Conservation (phyloP, 2,329 filamentous ascomycete genomes). For the Emergomyces orientalis region DNA sequence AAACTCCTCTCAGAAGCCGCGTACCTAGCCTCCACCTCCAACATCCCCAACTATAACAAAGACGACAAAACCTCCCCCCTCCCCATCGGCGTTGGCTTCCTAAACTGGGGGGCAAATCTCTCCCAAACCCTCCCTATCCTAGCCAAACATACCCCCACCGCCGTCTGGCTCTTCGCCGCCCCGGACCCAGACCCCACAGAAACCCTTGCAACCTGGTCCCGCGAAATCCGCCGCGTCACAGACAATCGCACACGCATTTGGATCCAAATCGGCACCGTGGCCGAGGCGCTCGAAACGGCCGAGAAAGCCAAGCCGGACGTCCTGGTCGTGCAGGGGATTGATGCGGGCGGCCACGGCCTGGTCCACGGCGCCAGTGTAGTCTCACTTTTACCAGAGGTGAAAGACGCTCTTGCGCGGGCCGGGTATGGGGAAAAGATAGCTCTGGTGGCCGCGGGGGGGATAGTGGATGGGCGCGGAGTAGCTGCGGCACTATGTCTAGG, state of each 20-base stretch:
- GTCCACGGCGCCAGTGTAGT: slow-evolving; percentile 38
- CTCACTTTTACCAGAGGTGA: slow-evolving; percentile 43
- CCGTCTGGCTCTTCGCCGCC: slow-evolving; percentile 36
- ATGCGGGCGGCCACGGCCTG: slow-evolving; percentile 48
- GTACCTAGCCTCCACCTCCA: slow-evolving; percentile 15
- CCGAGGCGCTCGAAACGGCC: slow-evolving; percentile 37
- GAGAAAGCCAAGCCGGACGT: slow-evolving; percentile 37
- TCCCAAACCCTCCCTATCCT: slow-evolving; percentile 23
- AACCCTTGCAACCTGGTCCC: slow-evolving; percentile 31
- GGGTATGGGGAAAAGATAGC: slow-evolving; percentile 28
- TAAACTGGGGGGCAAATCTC: slow-evolving; percentile 31
- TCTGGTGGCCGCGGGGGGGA: slow-evolving; percentile 46
- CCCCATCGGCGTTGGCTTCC: slow-evolving; percentile 34
- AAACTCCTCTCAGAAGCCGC: slow-evolving; percentile 23
- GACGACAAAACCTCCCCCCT: slow-evolving; percentile 15
- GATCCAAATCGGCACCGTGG: slow-evolving; percentile 45
- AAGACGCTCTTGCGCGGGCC: slow-evolving; percentile 30
- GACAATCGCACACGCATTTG: slow-evolving; percentile 39
- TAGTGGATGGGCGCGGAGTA: slow-evolving; percentile 44
- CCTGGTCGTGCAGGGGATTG: slow-evolving; percentile 45
- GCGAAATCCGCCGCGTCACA: slow-evolving; percentile 31
- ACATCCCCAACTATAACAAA: not conserved
- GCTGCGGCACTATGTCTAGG: slow-evolving; percentile 45
- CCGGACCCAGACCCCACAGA: slow-evolving; percentile 21
- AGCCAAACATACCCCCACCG: slow-evolving; percentile 26